These are phyloP conservation scores for Backusella mclennaniae DNA, from an alignment of 192 early-diverging fungal species.

Conservation along the genomic window DNA sequence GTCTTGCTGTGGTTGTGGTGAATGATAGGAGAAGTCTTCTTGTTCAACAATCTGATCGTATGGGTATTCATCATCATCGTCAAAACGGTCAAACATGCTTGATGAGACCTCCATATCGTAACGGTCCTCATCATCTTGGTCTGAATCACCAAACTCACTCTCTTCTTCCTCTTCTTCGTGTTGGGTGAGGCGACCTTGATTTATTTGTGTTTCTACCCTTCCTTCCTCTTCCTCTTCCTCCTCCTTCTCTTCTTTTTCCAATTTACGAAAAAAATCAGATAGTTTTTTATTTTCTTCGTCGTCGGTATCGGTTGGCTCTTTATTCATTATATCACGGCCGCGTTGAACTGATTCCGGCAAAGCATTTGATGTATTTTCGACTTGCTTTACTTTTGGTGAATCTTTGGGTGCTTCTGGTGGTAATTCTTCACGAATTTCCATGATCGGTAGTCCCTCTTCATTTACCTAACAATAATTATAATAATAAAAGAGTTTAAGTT, in stretches of 20 bases:
- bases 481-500: background rate
- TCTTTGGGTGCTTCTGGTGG: constrained; percentile 14
- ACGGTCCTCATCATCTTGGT: constrained; percentile 38
- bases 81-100: constrained; percentile 35
- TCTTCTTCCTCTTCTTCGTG: constrained; percentile 36
- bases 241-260: constrained; percentile 73
- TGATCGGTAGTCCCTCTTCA: constrained; percentile 74
- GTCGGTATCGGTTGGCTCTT: constrained; percentile 32
- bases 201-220: constrained; percentile 36
- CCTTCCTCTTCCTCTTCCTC: constrained; percentile 41
- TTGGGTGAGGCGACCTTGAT: constrained; percentile 22
- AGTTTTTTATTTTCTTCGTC: constrained; percentile 55
- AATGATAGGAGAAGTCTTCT: constrained; percentile 26
- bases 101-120: constrained; percentile 40
- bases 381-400: background rate
- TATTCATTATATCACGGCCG: constrained; percentile 12
- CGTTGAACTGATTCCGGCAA: background rate
- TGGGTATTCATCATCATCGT: constrained; percentile 44
- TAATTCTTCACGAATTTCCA: constrained; percentile 68
- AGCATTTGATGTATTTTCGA: background rate
- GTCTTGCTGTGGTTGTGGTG: background rate
- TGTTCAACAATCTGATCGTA: constrained; percentile 29
- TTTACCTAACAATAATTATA: constrained; percentile 47
- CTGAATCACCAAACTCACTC: constrained; percentile 37
- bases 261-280: constrained; percentile 54